Evolutionary conservation across 805 yeast species (phyloP), one percentile per base, ranked within the genome.

Genomic region (Metschnikowia arizonensis): DNA sequence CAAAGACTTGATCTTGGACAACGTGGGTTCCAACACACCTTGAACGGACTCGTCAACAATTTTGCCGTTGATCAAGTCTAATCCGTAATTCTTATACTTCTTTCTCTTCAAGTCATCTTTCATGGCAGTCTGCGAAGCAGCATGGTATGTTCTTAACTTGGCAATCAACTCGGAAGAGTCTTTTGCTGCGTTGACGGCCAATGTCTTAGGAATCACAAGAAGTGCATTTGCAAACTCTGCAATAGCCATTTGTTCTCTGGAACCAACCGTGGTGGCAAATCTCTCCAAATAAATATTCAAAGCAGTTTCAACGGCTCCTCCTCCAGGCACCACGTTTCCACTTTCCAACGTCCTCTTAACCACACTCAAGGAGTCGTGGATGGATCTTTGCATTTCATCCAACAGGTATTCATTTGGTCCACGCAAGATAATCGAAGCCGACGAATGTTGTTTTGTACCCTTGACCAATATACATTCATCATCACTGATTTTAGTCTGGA

Each of bases 231-330:
- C 97, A 74, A 93, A 93, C 70, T 91, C 99, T 1, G 97, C 95
- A 69, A 93, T 93, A 14, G 99, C 98, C 59, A 93, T 77, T 66
- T 93, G 99, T 67, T 93, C 99, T 61, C 99, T 81, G 15, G 97
- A 88, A 3, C 98, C 97, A 42, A 93, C 91, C 1, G 98, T 89
- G 7, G 98, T 93, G 40, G 99, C 99, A 67, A 93, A 93, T 64
- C 88, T 91, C 67, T 93, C 99, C 63, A 93, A 74, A 65, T 88
- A 93, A 43, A 93, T 89, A 71, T 89, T 90, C 61, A 93, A 77
- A 2, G 98, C 98, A 42, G 96, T 78, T 70, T 93, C 99, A 29
- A 93, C 99, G n/a, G 96, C 95, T 50, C 99, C 99, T 54, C 99
- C 99, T 50, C 99, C 99, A 34, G 99, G 98, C 5, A 93, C 99